phyloP scores from a whole-genome alignment of 1,284 basidiomycete genomes.

The Boletellus deceptivus region DNA sequence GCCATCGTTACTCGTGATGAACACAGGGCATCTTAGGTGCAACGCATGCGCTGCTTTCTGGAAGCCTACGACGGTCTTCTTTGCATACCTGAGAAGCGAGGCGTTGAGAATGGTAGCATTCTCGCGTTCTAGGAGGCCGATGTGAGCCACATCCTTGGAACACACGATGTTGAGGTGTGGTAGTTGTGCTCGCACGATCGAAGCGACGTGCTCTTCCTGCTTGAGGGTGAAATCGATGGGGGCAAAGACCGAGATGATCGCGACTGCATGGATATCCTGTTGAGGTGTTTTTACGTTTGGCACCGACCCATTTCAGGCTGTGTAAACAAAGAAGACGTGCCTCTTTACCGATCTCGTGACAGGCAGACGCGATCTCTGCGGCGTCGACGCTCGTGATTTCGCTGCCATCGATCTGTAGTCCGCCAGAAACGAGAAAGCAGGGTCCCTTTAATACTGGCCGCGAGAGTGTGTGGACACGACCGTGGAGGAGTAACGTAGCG shows the following conservation, averaged over 20 bases:
- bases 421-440: conserved; percentile 40
- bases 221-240: conserved; percentile 43
- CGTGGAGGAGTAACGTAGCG: neutral
- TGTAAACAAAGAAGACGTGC: conserved; percentile 8
- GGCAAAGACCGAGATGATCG: conserved; percentile 50
- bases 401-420: conserved; percentile 51
- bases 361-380: conserved; percentile 39
- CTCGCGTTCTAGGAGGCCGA: conserved; percentile 59
- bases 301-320: neutral
- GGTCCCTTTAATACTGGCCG: conserved; percentile 40
- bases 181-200: conserved; percentile 42
- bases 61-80: conserved; percentile 51
- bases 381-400: conserved; percentile 42
- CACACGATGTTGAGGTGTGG: conserved; percentile 39
- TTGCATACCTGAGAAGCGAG: conserved; percentile 55
- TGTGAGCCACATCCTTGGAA: conserved; percentile 46
- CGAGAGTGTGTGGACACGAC: neutral
- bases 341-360: conserved; percentile 27
- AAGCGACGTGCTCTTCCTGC: conserved; percentile 47
- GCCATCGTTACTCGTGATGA: conserved; percentile 61
- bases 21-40: conserved; percentile 52
- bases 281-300: conserved; percentile 13
- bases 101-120: conserved; percentile 64
- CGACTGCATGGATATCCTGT: conserved; percentile 43
- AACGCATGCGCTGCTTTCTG: conserved; percentile 47